A percentile compares a stretch with the other conserved stretches of the same genome.
Conservation (phyloP, 345 rosid genomes). For the Heritiera fomes region DNA sequence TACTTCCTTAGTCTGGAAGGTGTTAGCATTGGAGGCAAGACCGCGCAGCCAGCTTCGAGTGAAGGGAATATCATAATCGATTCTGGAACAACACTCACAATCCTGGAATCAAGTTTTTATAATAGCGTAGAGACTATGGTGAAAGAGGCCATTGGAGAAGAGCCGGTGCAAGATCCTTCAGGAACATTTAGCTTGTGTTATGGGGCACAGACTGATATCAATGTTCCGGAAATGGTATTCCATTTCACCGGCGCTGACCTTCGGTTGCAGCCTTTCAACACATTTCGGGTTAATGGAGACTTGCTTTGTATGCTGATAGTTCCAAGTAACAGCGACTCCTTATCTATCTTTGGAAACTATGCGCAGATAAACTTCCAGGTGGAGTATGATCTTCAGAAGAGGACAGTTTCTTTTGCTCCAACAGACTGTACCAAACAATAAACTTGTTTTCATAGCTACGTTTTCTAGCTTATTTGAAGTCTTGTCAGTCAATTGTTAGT, state of each 20-base stretch:
- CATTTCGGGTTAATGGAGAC: constrained; percentile 18
- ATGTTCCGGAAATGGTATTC: constrained; percentile 2
- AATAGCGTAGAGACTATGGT: not conserved
- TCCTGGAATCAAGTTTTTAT: constrained; percentile 1
- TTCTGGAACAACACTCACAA: not conserved
- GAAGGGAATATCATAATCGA: not conserved
- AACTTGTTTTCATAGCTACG: not conserved
- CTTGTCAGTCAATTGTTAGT: too few species aligned
- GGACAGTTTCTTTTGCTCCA: constrained; percentile 1
- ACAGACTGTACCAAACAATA: constrained; percentile 9
- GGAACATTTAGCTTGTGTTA: not conserved
- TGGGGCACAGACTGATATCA: not conserved
- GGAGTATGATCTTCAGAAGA: constrained; percentile 10
- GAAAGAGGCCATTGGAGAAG: not conserved
- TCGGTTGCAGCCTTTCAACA: not conserved
- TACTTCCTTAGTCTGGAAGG: constrained; percentile 1
- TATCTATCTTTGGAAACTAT: not conserved
- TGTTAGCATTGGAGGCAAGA: not conserved
- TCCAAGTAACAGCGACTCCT: not conserved
- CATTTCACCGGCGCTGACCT: not conserved
- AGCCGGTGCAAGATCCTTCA: not conserved
- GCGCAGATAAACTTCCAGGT: constrained; percentile 17
- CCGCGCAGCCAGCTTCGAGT: not conserved
- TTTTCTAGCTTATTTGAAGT: too few species aligned
- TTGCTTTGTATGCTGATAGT: constrained; percentile 12